These are phyloP conservation scores for Phytophthora multivora DNA, from an alignment of 352 stramenopile genomes.

Conservation along the genomic window DNA sequence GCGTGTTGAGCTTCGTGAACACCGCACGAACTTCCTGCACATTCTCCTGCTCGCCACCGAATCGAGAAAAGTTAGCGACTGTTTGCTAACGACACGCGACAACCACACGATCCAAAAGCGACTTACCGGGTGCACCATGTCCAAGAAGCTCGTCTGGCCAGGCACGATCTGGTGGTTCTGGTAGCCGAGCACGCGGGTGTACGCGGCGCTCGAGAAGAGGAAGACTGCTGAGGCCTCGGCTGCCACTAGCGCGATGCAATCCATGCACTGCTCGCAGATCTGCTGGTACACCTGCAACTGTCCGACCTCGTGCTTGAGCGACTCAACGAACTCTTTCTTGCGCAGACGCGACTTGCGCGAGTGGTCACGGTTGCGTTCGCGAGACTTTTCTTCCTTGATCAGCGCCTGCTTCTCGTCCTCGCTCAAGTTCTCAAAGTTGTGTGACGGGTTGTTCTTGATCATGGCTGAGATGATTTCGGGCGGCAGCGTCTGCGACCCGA, in stretches of 20 bases:
- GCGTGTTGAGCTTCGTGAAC: conserved; percentile 68
- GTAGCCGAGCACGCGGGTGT: conserved; percentile 78
- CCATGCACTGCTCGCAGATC: conserved; percentile 82
- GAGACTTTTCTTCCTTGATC: conserved; percentile 84
- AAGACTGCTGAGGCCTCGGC: conserved; percentile 65
- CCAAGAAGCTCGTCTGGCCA: conserved; percentile 79
- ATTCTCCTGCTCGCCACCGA: conserved; percentile 45
- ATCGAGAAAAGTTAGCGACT: conserved; percentile 12
- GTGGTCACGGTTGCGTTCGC: conserved; percentile 95
- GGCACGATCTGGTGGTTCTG: conserved; percentile 77
- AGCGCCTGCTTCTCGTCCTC: conserved; percentile 82
- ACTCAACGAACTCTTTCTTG: conserved; percentile 96
- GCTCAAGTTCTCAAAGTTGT: conserved; percentile 78
- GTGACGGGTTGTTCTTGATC: conserved; percentile 76
- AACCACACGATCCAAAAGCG: conserved; percentile 1
- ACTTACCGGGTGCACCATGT: conserved; percentile 83
- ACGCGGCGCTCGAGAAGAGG: conserved; percentile 69
- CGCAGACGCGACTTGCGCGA: conserved; percentile 93
- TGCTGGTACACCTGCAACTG: conserved; percentile 88
- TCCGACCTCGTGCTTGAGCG: conserved; percentile 89
- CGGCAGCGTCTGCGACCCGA: conserved; percentile 80
- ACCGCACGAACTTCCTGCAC: conserved; percentile 63
- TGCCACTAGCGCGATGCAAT: conserved; percentile 79
- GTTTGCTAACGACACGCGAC: not conserved
- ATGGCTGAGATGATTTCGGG: conserved; percentile 82